Evolutionary conservation across 805 yeast species (phyloP), one percentile per base, ranked within the genome.

Genomic region (Starmerella riodocensis): DNA sequence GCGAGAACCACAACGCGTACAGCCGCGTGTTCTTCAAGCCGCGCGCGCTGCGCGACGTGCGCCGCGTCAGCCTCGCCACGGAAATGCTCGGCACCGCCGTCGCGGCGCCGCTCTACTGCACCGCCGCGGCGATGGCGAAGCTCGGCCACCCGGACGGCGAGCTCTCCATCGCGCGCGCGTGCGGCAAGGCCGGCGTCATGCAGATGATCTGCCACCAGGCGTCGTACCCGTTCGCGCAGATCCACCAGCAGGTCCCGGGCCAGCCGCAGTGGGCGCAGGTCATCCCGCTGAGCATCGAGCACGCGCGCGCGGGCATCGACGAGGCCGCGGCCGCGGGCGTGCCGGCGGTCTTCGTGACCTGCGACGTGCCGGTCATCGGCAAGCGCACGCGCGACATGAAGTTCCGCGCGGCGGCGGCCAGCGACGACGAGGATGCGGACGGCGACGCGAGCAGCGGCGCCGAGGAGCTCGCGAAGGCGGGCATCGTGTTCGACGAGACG

Each of bases 161-260:
- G 59, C 71, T 74, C 43, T 83, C 78, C 13, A 71, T 86, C 47
- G 84, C 96, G 1, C 68, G 78, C 52, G 84, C 83, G n/a, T 78
- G 93, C 29, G 85, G 76, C 31, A 66, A 69, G 40, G 80, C 81
- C 38, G 73, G 64, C 32, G 66, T 76, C 24, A 74, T 79, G 43
- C 96, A 86, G 59, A 86, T 86, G 97, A 78, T 86, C 44, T 86
- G 95, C 4, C 85, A 94, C 2, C 66, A 83, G 51, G 88, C 96
- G 0, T 80, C 93, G 4, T 82, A 84, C 56, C 75, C 94, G 3
- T 69, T 84, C 47, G 86, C 82, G 49, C 95, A 85, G 56, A 80
- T 85, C 46, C 72, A 78, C 3, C 80, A 76, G 8, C 83, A 73
- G 43, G 80, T 76, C 6, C 74, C 77, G 27, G 67, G 67, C 33